Percentiles rank a stretch among this genome's conserved stretches.
These are phyloP conservation scores for Diaporthe sp. DNA, from an alignment of 2,329 filamentous ascomycete genomes.

Conservation along the genomic window DNA sequence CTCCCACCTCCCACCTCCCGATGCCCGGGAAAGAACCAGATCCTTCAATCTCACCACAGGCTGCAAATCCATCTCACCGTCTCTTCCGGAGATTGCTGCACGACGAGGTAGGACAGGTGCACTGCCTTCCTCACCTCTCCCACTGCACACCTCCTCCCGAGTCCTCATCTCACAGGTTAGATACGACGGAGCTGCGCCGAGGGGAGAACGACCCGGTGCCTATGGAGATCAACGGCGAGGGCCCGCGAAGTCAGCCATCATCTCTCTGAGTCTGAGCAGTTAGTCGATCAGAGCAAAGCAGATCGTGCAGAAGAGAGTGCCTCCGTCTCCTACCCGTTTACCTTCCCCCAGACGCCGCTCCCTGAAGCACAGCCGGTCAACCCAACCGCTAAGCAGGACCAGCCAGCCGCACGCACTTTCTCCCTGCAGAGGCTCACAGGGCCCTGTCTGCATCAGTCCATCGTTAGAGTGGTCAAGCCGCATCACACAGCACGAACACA, in stretches of 20 bases:
- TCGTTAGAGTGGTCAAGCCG: background rate
- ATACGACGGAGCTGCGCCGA: background rate
- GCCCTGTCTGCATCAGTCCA: background rate
- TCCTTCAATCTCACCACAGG: background rate
- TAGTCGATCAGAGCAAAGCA: background rate
- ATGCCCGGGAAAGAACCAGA: background rate
- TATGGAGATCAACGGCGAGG: background rate
- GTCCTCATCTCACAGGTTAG: background rate
- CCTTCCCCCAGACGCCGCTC: background rate
- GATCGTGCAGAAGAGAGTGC: background rate
- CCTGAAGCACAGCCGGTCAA: background rate
- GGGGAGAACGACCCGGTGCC: no score
- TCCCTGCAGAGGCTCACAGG: background rate
- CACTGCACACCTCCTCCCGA: no score
- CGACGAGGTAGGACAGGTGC: background rate
- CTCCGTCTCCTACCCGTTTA: background rate
- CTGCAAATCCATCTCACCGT: background rate
- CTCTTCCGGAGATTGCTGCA: conserved; percentile 1
- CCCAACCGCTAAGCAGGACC: background rate
- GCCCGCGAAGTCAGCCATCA: no score
- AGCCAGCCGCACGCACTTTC: background rate
- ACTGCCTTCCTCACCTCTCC: background rate
- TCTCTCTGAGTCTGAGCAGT: no score
- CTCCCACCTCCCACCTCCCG: conserved; percentile 12
- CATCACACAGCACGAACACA: background rate